Evolutionary conservation across 2,329 filamentous ascomycete species (phyloP), one percentile per base, ranked within the genome.

Genomic region (Cladophialophora bantiana): DNA sequence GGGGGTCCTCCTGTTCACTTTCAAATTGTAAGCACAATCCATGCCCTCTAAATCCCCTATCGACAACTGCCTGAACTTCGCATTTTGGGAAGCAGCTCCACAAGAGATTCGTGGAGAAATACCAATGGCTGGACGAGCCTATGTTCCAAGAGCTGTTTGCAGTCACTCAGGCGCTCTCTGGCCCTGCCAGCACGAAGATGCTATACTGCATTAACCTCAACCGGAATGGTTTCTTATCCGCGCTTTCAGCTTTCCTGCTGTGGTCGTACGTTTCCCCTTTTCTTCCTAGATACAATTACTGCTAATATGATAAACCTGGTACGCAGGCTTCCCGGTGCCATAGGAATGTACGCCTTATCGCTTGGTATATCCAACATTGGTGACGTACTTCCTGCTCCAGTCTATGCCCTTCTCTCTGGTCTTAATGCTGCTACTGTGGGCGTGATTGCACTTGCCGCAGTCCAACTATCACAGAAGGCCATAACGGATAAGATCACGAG

Each of bases 391-490:
- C 90, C 90, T 0, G 74, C 78, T 0, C 82, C 86, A 0, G 89
- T 86, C 0, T 93, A 92, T 73, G 89, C 89, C 0, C 80, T 93
- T 0, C 81, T 93, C 0, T 91, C 88, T 0, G 90, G 90, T 0
- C 81, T 93, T 4, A 93, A 93, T 72, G 86, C 89, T 0, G 86
- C 89, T 0, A 91, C 89, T 0, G 90, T 93, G 0, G 90, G 90
- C 0, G 86, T 93, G 36, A 87, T 93, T 63, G 88, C 89, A 0
- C 78, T 93, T 0, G 89, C 90, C 0, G 90, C 89, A 0, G 87
- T 91, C n/a, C 80, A 82, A 71, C 42, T 62, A 53, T 65, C 60
- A 64, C 67, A 88, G 20, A 91, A 91, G 70, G 85, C 89, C 0
- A 88, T 92, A 62, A 88, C 84, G 0, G 89, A 92, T 73, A 80